Evolutionary conservation across 495 filamentous ascomycete species (phyloP).

Genomic region (Monascus purpureus): DNA sequence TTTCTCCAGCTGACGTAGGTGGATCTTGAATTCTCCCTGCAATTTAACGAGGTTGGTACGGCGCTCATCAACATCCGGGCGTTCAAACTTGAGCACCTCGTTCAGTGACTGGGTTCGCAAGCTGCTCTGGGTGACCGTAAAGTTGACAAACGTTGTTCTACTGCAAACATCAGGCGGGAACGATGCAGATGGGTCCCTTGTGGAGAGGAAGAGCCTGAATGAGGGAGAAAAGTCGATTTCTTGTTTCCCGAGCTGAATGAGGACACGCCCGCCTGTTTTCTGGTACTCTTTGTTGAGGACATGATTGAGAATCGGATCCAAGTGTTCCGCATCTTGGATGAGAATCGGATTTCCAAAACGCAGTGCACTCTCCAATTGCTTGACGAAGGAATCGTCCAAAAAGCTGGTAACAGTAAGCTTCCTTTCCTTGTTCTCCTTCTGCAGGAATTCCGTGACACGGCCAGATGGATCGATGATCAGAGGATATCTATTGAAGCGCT

Average conservation of each 20-base stretch:
- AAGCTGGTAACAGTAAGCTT: conserved; percentile 96
- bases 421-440: conserved; percentile 84
- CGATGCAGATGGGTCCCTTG: conserved; percentile 84
- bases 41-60: conserved; percentile 94
- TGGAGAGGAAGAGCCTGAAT: conserved; percentile 92
- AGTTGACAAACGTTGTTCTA: conserved; percentile 97
- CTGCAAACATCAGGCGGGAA: conserved; percentile 99
- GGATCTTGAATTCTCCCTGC: conserved; percentile 96
- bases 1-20: conserved; percentile 93
- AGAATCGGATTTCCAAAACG: conserved; percentile 97
- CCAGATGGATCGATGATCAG: conserved; percentile 97
- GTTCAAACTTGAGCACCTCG: conserved; percentile 90
- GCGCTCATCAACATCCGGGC: conserved; percentile 94
- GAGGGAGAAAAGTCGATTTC: conserved; percentile 98
- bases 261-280: conserved; percentile 94
- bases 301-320: conserved; percentile 95
- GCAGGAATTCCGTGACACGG: conserved; percentile 83
- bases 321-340: conserved; percentile 93
- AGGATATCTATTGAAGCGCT: conserved; percentile 95
- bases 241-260: conserved; percentile 96
- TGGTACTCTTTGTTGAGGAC: conserved; percentile 99
- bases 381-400: conserved; percentile 93
- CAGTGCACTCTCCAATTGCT: conserved; percentile 89
- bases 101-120: conserved; percentile 95
- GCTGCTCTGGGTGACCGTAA: conserved; percentile 97